Percentiles rank a stretch among this genome's conserved stretches.
phyloP scores from a whole-genome alignment of 768 basidiomycete genomes.

The Kwoniella sp. region DNA sequence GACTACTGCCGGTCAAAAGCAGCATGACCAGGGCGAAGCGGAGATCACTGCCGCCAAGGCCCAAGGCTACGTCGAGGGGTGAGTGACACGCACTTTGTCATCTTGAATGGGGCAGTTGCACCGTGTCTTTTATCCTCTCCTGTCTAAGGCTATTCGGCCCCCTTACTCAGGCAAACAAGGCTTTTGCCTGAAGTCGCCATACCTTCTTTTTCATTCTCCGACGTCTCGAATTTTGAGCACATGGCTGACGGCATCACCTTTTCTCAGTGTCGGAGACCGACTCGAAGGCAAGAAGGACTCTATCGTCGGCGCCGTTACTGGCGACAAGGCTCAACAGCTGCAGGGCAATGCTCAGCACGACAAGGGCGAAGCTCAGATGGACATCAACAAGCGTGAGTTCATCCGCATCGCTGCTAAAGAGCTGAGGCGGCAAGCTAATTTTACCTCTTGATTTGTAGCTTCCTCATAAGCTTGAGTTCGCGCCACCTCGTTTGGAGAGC shows the following conservation, averaged over 20 bases:
- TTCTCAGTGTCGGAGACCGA: slow-evolving; percentile 47
- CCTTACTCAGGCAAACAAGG: no score
- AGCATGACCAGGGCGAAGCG: slow-evolving; percentile 54
- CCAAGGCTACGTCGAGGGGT: slow-evolving; percentile 54
- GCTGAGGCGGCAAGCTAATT: not conserved
- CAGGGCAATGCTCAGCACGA: slow-evolving; percentile 48
- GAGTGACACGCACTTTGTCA: no score
- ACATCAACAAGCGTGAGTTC: slow-evolving; percentile 35
- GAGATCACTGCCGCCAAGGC: slow-evolving; percentile 55
- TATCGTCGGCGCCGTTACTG: slow-evolving; percentile 53
- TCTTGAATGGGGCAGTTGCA: no score
- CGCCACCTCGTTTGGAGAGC: no score
- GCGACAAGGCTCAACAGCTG: slow-evolving; percentile 52
- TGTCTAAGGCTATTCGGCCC: no score
- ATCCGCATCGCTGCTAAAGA: not conserved
- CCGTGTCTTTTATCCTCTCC: no score
- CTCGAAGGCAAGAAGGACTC: slow-evolving; percentile 54
- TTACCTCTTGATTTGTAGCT: not conserved
- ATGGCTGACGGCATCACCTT: not conserved
- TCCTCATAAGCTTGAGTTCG: slow-evolving; percentile 8
- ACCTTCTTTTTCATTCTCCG: no score
- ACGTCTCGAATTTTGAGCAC: no score
- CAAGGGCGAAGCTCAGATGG: slow-evolving; percentile 42
- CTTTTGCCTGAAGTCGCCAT: no score
- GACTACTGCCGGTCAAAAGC: slow-evolving; percentile 52